Evolutionary conservation across 2,329 filamentous ascomycete genomes (phyloP), one percentile per base, ranked within the genome.

Genomic region (Proliferodiscus dingleyae): DNA sequence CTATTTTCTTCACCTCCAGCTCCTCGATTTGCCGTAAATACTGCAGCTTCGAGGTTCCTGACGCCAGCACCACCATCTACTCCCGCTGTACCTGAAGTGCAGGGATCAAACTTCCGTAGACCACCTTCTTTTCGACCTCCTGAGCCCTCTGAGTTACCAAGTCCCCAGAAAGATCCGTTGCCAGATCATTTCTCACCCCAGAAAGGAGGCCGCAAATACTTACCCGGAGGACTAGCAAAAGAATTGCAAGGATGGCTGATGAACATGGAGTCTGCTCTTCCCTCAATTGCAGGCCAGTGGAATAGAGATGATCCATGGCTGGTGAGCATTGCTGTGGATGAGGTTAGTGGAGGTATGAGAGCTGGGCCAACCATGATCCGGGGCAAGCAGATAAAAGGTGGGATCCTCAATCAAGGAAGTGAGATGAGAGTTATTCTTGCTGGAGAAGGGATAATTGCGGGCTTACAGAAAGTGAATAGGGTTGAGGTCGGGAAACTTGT

Each of bases 181-280:
- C 74, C 75, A 1, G 71, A 75, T 32, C 66, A 71, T 30, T 79
- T 79, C 59, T 77, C 74, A 0, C 75, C 76, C 1, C 70, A 72
- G 37, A 66, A 73, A 21, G 69, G 69, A 47, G 69, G 67, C 0
- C 67, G 73, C 50, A 72, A 71, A 53, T 78, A 73, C 50, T 37
- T 75, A 0, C 61, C 68, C 1, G 66, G 68, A 3, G 75, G 75
- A 2, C 61, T 76, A 43, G 75, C 75, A 3, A 65, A 68, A 1
- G 71, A 68, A 38, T 58, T 77, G 23, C 67, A 73, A 39, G 62
- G 66, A 13, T 78, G 74, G 74, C 63, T 80, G 10, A 60, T 78
- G 13, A 72, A 75, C 43, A 49, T 64, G 8, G 61, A 63, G 28
- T 49, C 49, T 41, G 26, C 56, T 2, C 36, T 54, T 43, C 42